These are phyloP conservation scores for Penicillium waksmanii DNA, from an alignment of 495 filamentous ascomycete species.

Conservation along the genomic window DNA sequence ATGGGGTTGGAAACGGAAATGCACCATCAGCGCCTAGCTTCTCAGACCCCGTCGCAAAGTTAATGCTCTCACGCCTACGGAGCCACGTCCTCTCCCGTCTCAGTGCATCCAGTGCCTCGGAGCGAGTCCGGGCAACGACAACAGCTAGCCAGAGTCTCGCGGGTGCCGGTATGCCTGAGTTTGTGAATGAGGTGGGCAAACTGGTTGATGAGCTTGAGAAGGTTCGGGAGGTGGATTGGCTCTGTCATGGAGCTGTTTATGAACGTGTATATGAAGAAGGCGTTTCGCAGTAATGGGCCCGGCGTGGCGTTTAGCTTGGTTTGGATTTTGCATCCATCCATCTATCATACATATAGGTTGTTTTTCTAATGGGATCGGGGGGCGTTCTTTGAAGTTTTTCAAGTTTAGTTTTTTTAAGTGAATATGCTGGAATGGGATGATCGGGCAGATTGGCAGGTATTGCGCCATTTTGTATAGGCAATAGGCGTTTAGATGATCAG, in stretches of 20 bases:
- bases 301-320: too few species aligned
- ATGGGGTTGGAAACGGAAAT: neutral
- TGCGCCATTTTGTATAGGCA: too few species aligned
- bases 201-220: conserved; percentile 78
- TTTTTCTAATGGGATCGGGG: too few species aligned
- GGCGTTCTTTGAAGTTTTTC: too few species aligned
- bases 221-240: conserved; percentile 78
- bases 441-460: too few species aligned
- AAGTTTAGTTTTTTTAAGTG: too few species aligned
- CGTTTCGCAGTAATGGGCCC: conserved; percentile 18
- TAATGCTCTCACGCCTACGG: conserved; percentile 75
- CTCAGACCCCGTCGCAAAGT: conserved; percentile 77
- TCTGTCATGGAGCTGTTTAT: conserved; percentile 80
- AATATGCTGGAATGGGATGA: too few species aligned
- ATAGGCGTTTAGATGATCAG: too few species aligned
- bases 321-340: too few species aligned
- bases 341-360: too few species aligned
- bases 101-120: conserved; percentile 73
- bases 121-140: conserved; percentile 78
- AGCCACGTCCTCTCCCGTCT: conserved; percentile 78
- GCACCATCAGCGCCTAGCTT: conserved; percentile 43
- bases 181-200: conserved; percentile 79
- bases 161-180: conserved; percentile 81
- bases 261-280: conserved; percentile 60
- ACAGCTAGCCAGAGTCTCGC: conserved; percentile 84